Conservation (phyloP, 352 stramenopile genomes). For the Globisporangium cylindrosporum region DNA sequence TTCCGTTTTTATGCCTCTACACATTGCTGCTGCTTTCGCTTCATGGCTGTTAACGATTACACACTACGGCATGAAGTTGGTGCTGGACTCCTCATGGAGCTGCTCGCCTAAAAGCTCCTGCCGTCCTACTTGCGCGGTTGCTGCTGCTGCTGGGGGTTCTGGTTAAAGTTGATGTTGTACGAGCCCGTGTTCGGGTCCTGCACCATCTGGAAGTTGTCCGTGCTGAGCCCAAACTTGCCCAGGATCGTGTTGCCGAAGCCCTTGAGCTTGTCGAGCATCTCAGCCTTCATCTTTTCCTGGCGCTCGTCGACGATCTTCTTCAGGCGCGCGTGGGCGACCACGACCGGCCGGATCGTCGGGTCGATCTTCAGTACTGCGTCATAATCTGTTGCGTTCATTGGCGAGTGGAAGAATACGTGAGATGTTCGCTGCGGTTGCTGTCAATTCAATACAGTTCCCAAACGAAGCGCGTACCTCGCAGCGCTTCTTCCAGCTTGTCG, state of each 20-base stretch:
- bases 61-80: neutral
- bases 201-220: conserved; percentile 99
- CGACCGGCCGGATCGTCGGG: conserved; percentile 56
- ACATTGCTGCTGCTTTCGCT: neutral
- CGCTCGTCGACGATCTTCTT: conserved; percentile 91
- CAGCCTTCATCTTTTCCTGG: conserved; percentile 98
- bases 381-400: conserved; percentile 44
- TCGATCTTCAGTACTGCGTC: conserved; percentile 93
- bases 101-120: neutral
- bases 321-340: conserved; percentile 68
- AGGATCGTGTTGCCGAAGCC: conserved; percentile 98
- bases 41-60: neutral
- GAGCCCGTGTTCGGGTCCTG: conserved; percentile 96
- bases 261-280: conserved; percentile 97
- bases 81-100: neutral
- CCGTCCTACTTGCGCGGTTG: conserved; percentile 4
- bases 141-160: conserved; percentile 35
- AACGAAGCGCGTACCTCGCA: conserved; percentile 54
- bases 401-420: too few relatives aligned
- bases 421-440: too few relatives aligned
- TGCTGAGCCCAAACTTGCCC: conserved; percentile 98
- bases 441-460: neutral
- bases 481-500: conserved; percentile 92
- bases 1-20: too few relatives aligned
- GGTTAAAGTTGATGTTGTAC: conserved; percentile 96